These are phyloP conservation scores for Salicornia ramosissima DNA, from an alignment of 148 eudicot species.

Conservation along the genomic window DNA sequence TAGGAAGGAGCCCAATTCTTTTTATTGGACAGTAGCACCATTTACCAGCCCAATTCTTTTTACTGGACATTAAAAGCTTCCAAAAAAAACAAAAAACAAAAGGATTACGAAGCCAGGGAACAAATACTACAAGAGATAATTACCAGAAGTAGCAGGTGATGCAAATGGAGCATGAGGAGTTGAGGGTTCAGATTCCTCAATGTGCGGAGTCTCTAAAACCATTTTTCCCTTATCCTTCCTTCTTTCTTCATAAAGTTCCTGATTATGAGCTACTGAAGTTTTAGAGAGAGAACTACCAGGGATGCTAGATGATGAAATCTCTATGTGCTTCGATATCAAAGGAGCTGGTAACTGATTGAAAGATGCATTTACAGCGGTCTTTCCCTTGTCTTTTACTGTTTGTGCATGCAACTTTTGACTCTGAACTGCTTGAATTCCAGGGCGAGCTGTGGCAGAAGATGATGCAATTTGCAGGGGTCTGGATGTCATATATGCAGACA, in stretches of 20 bases:
- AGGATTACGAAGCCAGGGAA: too few species aligned
- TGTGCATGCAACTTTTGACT: not conserved
- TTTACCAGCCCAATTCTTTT: too few species aligned
- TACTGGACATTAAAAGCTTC: too few species aligned
- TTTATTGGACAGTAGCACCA: not conserved
- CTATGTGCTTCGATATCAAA: not conserved
- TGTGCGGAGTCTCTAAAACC: slow-evolving; percentile 12
- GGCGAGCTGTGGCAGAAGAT: slow-evolving; percentile 1
- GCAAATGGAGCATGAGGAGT: slow-evolving; percentile 8
- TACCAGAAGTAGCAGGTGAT: slow-evolving; percentile 28
- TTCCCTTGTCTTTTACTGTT: slow-evolving; percentile 5
- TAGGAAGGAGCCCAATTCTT: not conserved
- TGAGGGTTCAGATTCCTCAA: slow-evolving; percentile 6
- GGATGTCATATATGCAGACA: slow-evolving; percentile 3
- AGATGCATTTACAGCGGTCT: not conserved
- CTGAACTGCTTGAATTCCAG: not conserved
- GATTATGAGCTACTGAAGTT: slow-evolving; percentile 7
- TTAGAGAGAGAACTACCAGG: slow-evolving; percentile 2
- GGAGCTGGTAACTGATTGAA: not conserved
- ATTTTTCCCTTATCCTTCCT: slow-evolving; percentile 21
- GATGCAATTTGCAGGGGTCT: slow-evolving; percentile 11
- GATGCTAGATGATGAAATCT: not conserved
- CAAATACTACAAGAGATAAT: not conserved
- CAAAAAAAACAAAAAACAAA: too few species aligned
- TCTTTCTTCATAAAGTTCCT: slow-evolving; percentile 13